Conservation (phyloP, 257 asterid genomes). For the Solanum tarijense region DNA sequence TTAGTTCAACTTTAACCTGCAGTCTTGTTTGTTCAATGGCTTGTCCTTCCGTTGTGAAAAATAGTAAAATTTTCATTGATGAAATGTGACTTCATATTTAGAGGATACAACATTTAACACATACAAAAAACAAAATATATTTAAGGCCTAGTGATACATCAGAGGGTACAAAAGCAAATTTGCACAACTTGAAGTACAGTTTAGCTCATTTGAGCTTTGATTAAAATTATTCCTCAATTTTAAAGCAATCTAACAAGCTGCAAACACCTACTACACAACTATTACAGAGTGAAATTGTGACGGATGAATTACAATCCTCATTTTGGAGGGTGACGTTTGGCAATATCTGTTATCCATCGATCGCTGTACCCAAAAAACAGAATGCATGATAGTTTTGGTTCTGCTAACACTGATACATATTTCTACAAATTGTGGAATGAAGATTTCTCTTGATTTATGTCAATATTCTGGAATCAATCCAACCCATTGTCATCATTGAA, state of each 20-base stretch:
- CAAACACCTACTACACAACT: background rate
- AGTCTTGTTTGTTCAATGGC: background rate
- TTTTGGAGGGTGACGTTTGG: background rate
- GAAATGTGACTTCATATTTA: background rate
- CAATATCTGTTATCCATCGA: background rate
- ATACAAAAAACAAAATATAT: background rate
- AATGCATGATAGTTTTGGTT: background rate
- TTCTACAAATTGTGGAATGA: constrained; percentile 15
- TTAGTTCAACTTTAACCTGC: background rate
- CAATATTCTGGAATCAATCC: background rate
- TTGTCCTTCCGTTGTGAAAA: background rate
- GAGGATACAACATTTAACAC: background rate
- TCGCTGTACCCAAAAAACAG: background rate
- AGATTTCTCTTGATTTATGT: constrained; percentile 2
- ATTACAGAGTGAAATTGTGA: background rate
- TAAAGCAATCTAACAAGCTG: background rate
- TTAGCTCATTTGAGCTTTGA: background rate
- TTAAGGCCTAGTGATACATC: background rate
- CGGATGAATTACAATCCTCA: background rate
- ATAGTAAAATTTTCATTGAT: background rate
- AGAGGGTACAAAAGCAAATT: background rate
- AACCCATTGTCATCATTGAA: background rate
- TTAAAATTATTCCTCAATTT: background rate
- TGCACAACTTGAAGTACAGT: background rate
- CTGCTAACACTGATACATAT: constrained; percentile 20